Base-by-base conservation (phyloP, 2,329 filamentous ascomycete genomes). In the Huntiella abstrusa region DNA sequence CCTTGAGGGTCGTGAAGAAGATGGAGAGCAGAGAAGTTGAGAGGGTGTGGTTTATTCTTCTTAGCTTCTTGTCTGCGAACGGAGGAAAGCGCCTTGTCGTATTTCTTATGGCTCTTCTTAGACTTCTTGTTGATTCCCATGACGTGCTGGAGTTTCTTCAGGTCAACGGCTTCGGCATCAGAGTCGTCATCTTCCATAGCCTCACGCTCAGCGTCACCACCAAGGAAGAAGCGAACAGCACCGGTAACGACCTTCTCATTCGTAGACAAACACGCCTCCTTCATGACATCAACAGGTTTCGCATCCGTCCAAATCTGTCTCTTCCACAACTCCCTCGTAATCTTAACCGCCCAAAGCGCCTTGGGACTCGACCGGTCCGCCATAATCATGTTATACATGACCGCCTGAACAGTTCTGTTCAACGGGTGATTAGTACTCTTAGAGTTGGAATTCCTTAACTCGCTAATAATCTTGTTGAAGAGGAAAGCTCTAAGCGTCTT, bases 241-340 rank as follows among this genome's bases (percentile, higher is more conserved):
- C 86, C 84, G 4, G 82, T 69, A 19, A 91, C 75, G 3, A 96
- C 86, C 64, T 98, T 98, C 55, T 92, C 84, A 54, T 95, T 93
- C 44, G 94, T 81, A 3, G 84, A 77, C 48, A 98, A 64, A 46
- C 80, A 78, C 0, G 88, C 86, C 62, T 94, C 83, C 63, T 93
- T 93, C 87, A 98, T 96, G 53, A 96, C 83, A 56, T 94, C 86
- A n/a, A 96, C 91, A 0, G 88, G 79, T 60, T 87, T 91, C 2
- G 86, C 75, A 56, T 98, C 91, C 7, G 83, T 85, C 91, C 91
- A 98, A 52, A 96, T 79, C 55, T 95, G 87, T 41, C 88, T 75
- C 63, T 87, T 93, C 91, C 91, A 98, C 57, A 98, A 68, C 65
- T 98, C 91, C 51, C 88, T 74, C 3, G 87, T 93, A 52, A 98